phyloP scores from a whole-genome alignment of 345 rosid genomes.

The Rhodamnia rubescens region DNA sequence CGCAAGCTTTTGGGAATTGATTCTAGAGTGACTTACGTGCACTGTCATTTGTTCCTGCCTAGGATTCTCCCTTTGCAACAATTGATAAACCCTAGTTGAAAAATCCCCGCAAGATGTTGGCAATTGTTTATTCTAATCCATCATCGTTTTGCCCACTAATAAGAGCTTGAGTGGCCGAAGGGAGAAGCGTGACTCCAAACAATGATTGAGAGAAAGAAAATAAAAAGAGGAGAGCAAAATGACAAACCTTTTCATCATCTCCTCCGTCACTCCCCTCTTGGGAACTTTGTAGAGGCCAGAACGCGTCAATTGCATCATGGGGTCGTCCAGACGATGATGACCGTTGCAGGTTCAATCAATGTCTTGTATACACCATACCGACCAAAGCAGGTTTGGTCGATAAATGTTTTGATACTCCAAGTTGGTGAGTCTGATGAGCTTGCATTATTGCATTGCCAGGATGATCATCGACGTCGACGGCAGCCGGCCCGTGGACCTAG shows the following conservation, averaged over 20 bases:
- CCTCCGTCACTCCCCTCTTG: background rate
- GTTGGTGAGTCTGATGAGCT: background rate
- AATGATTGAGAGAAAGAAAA: background rate
- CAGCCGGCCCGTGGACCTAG: background rate
- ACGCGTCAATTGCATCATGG: background rate
- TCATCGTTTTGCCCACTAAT: background rate
- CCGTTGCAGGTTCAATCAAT: background rate
- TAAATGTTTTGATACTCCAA: background rate
- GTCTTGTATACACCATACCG: background rate
- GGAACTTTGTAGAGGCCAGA: background rate
- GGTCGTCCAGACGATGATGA: too few relatives aligned
- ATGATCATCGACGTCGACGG: accelerated
- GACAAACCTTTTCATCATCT: background rate
- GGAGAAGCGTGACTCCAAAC: background rate
- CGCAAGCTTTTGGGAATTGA: background rate
- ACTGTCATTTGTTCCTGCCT: background rate
- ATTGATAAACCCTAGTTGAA: background rate
- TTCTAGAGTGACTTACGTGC: background rate
- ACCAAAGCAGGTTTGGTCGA: background rate
- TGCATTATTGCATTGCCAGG: background rate
- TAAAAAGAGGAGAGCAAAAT: background rate
- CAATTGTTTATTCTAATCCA: background rate
- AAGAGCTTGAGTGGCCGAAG: background rate
- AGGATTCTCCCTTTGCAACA: background rate
- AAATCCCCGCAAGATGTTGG: background rate